Evolutionary conservation across 2,329 filamentous ascomycete species (phyloP), one percentile per base, ranked within the genome.

Genomic region (Aulographum hederae): DNA sequence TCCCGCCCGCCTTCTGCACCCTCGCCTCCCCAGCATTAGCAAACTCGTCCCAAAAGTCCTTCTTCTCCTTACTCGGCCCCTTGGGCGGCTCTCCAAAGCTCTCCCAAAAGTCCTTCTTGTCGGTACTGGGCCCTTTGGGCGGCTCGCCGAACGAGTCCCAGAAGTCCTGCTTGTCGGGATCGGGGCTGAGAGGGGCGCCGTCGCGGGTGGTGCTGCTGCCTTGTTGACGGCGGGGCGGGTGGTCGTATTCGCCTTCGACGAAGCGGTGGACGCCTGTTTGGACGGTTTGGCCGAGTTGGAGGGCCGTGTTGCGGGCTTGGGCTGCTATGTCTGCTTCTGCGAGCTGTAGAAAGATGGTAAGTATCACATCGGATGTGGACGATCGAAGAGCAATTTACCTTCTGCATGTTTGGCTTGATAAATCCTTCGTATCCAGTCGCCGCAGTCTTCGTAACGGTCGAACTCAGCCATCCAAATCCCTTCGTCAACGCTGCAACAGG

Each of bases 401-500:
- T 79, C 48, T 81, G 78, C 38, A 89, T 82, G 18, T 84, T 89
- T 6, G 89, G 89, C 56, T 92, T 84, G 33, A 98, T 81, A 57
- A 82, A 94, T 20, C 77, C 72, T 42, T 89, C 78, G 51, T 94
- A 92, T 16, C 94, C 77, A 12, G 72, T 80, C 62, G 92, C 91
- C 23, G 85, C 89, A 40, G 80, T 79, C 63, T 89, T 93, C 17
- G 73, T 74, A 26, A 95, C 82, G 10, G 81, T 84, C 20, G 72
- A 78, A 13, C 82, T 70, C 47, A 95, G 82, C 84, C 89, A 95
- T 6, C 86, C 86, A 46, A 95, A 91, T 0, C 86, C 80, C 56
- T 92, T 94, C 18, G 74, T 82, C 43, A 98, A 55, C 12, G 86
- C 84, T 1, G 71, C 85, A 39, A 95, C 63, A 0, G 89, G 85